Base-by-base conservation (phyloP, 495 filamentous ascomycete genomes). In the Aspergillus wentii region DNA sequence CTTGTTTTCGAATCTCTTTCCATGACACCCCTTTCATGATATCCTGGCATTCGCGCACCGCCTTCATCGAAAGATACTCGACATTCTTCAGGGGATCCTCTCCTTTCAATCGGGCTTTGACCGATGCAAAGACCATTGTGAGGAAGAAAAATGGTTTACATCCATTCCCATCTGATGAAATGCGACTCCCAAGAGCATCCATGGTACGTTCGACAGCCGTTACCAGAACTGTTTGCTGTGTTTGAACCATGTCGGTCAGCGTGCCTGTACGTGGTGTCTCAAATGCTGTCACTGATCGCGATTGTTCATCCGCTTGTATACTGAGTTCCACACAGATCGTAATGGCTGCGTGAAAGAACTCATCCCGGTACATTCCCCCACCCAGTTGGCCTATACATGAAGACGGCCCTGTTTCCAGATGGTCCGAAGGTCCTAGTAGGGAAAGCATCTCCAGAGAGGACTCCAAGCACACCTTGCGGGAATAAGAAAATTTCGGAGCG, bases 401-500 rank as follows among this genome's bases (percentile, higher is more conserved):
- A n/a, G n/a, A n/a, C n/a, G n/a, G n/a, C n/a, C n/a, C n/a, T n/a
- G n/a, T n/a, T n/a, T n/a, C n/a, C 8, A 66, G 46, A 21, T 59
- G 54, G 5, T 50, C 47, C 0, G 50, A 27, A 18, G 62, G 44
- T 21, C 64, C 57, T 54, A 71, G 52, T 23, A 56, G 57, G 0
- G 71, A 72, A 11, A 78, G 48, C 17, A 78, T 65, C 14, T 70
- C 62, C 18, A 77, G 46, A 0, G 72, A 66, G 11, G 61, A 51
- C 20, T 82, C 78, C 0, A 80, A 47, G 27, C 66, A 64, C 6
- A 72, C 50, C 44, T 76, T 80, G 4, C 66, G 71, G 4, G 77
- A 80, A 47, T 71, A 80, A 22, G 74, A 71, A 46, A 70, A 80
- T 40, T 71, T 51, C 0, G 71, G 74, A 11, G 76, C 64, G 8